Evolutionary conservation across 345 rosid genomes (phyloP).

Genomic region (rapeseed (Brassica napus)): Da-Ae NC_063444.1:45938001-45938500

Average conservation of each 20-base stretch:
- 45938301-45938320: background rate
- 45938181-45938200: background rate
- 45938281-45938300: background rate
- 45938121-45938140: too few species aligned
- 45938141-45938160: background rate
- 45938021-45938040: background rate
- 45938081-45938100: background rate
- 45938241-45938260: background rate
- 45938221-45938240: background rate
- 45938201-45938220: background rate
- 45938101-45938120: too few species aligned
- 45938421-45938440: background rate
- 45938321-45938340: background rate
- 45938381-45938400: background rate
- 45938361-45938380: background rate
- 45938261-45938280: background rate
- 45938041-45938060: background rate
- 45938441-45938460: background rate
- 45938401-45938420: background rate
- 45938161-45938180: background rate
- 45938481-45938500: background rate
- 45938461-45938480: background rate
- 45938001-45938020: too few species aligned
- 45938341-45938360: background rate
- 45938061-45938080: background rate